Conservation (phyloP, 2,329 filamentous ascomycete species). For the Calonectria pseudoturangicola region DNA sequence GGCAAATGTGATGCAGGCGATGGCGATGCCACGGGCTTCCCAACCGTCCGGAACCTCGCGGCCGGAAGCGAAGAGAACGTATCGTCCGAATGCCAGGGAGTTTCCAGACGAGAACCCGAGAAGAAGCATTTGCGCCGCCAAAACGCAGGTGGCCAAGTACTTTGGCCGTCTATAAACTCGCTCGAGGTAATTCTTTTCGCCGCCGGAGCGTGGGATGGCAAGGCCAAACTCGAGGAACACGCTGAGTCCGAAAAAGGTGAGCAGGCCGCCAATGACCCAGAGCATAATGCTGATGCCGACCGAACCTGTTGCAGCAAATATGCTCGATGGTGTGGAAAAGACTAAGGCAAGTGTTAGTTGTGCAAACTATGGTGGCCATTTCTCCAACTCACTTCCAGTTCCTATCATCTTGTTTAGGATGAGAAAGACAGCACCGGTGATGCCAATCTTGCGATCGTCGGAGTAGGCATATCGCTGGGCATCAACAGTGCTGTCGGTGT, state of each 20-base stretch:
- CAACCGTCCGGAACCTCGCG: slow-evolving; percentile 69
- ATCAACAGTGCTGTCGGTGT: slow-evolving; percentile 57
- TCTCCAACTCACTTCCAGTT: slow-evolving; percentile 68
- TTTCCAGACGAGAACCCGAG: slow-evolving; percentile 77
- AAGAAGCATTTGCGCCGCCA: slow-evolving; percentile 77
- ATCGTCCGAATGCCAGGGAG: slow-evolving; percentile 74
- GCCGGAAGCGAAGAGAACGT: slow-evolving; percentile 74
- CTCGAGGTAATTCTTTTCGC: slow-evolving; percentile 81
- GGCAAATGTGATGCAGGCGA: slow-evolving; percentile 73
- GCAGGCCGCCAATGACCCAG: slow-evolving; percentile 65
- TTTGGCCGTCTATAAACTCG: slow-evolving; percentile 75
- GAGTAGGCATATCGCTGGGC: slow-evolving; percentile 63
- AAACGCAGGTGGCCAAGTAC: slow-evolving; percentile 75
- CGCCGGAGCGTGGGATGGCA: slow-evolving; percentile 77
- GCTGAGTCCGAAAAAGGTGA: slow-evolving; percentile 75
- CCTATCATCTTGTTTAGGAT: slow-evolving; percentile 77
- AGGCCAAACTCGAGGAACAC: slow-evolving; percentile 79
- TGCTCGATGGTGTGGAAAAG: slow-evolving; percentile 73
- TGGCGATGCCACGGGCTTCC: slow-evolving; percentile 73
- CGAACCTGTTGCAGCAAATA: slow-evolving; percentile 71
- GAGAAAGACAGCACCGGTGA: slow-evolving; percentile 71
- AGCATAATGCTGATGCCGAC: slow-evolving; percentile 63
- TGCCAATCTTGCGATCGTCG: slow-evolving; percentile 70
- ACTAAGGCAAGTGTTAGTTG: slow-evolving; percentile 57
- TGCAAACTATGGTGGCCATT: background rate